These are phyloP conservation scores for Penicillium lagena DNA, from an alignment of 495 filamentous ascomycete species.

Conservation along the genomic window DNA sequence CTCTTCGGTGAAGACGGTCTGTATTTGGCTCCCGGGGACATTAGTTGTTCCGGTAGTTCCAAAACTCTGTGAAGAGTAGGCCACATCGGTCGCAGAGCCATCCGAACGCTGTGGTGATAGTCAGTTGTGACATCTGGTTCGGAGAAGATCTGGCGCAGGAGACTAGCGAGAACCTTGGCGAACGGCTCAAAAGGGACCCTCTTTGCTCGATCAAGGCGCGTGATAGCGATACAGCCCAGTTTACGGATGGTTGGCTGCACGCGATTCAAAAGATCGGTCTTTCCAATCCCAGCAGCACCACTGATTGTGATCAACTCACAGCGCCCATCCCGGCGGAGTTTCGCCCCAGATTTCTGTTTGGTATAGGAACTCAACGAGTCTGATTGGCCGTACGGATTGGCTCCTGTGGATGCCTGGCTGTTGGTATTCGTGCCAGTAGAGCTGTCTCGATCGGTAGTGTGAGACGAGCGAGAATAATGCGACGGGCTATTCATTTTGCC, in stretches of 20 bases:
- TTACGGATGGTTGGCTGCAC: slow-evolving; percentile 67
- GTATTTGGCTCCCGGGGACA: slow-evolving; percentile 39
- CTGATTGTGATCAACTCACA: slow-evolving; percentile 76
- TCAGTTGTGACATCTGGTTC: slow-evolving; percentile 78
- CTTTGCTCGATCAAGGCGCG: slow-evolving; percentile 79
- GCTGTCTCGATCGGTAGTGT: slow-evolving; percentile 31
- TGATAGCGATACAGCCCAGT: slow-evolving; percentile 72
- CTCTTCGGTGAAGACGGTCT: slow-evolving; percentile 26
- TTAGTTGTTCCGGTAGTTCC: slow-evolving; percentile 70
- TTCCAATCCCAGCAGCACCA: slow-evolving; percentile 73
- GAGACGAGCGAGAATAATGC: slow-evolving; percentile 33
- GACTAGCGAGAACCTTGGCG: slow-evolving; percentile 68
- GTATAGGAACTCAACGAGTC: slow-evolving; percentile 25
- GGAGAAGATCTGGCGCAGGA: slow-evolving; percentile 87
- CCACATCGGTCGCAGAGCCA: slow-evolving; percentile 72
- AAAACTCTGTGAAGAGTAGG: slow-evolving; percentile 67
- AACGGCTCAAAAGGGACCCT: slow-evolving; percentile 79
- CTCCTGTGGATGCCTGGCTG: slow-evolving; percentile 19
- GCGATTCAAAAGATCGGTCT: slow-evolving; percentile 74
- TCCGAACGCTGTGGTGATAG: slow-evolving; percentile 70
- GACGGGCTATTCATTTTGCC: slow-evolving; percentile 30
- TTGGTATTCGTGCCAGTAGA: slow-evolving; percentile 18
- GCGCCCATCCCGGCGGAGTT: slow-evolving; percentile 57
- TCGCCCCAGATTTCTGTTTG: slow-evolving; percentile 42
- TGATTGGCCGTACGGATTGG: slow-evolving; percentile 21